Base-by-base conservation (phyloP, 139 green algal genomes). In the Tetratostichococcus sp. region DNA sequence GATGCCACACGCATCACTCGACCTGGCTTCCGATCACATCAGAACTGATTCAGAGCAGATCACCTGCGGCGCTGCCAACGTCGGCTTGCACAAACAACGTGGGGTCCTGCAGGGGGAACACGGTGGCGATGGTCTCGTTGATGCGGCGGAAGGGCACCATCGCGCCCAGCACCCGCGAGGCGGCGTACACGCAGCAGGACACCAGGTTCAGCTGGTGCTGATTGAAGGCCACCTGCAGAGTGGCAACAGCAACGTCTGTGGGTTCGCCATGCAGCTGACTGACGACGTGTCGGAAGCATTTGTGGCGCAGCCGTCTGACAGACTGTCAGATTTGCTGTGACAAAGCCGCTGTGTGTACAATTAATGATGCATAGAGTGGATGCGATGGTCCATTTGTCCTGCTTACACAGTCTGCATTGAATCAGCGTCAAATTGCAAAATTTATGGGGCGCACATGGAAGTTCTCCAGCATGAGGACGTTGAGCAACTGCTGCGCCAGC, bases 121-220 rank as follows among this genome's bases (percentile, higher is more conserved):
- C 50, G 22, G 3, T 1, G 17, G 65, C 43, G 17, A 79, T 22
- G 11, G 68, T 35, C 31, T 74, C 26, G 22, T 31, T 74, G 8
- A 79, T 22, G 23, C 66, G 31, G 34, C 67, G 72, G 42, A 81
- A 73, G 22, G 76, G 59, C 30, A 73, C 5, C 11, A 32, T 42
- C 23, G 68, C 43, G 25, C 70, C 70, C 50, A 68, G 43, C 14
- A 30, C 65, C 4, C 65, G 70, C 34, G 62, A 39, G 22, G 59
- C 34, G 2, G 59, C 69, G 42, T 79, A 83, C 4, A 83, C 32
- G 67, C 62, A 74, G 73, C 73, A 79, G 50, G 73, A 70, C 35
- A 79, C 69, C 26, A 83, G 26, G 26, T 39, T 65, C 17, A 74
- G 73, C 59, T 76, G 42, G 65, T 83, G 78, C 69, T 79, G 78